Base-by-base conservation (phyloP, 2,329 filamentous ascomycete genomes). In the Metarhizium humberi region DNA sequence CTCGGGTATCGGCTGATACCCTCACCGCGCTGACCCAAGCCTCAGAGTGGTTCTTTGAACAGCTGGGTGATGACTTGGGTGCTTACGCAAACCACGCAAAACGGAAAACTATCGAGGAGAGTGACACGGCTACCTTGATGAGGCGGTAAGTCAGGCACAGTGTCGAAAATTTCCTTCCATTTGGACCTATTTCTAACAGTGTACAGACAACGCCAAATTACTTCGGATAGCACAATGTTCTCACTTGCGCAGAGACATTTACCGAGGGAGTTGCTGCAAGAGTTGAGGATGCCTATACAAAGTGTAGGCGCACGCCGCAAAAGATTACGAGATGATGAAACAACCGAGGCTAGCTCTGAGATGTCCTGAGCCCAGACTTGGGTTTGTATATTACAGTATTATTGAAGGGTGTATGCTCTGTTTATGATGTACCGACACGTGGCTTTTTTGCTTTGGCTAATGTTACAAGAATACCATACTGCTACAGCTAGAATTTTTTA, bases 41-140 rank as follows among this genome's bases (percentile, higher is more conserved):
- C 1, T 88, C 88, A 3, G 89, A 95, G 58, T 94, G 90, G 87
- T 96, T 91, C 69, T 95, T 96, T 67, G 90, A 95, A 71, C 91
- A 96, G 69, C 75, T 88, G 2, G 84, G 88, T 50, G 87, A 91
- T 57, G 90, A 95, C 66, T 72, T 96, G 54, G 81, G 82, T 13
- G 86, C 85, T 2, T 96, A 92, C 68, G 87, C 91, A 18, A 78
- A 83, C 58, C 91, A 96, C 69, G 90, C 87, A 5, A 86, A 87
- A 36, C 82, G 91, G 36, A 94, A 88, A 70, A 90, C 85, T 3
- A 90, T 96, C 61, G 88, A 95, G 63, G 89, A 94, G 68, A 87
- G 81, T 62, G 91, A 96, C 68, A 84, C 95, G 63, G 75, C 90
- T 55, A 84, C 88, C 57, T 73, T 96, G 61, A 90, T 96, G 87